Base-by-base conservation (phyloP, 495 filamentous ascomycete genomes). In the Massariosphaeria phaeospora region DNA sequence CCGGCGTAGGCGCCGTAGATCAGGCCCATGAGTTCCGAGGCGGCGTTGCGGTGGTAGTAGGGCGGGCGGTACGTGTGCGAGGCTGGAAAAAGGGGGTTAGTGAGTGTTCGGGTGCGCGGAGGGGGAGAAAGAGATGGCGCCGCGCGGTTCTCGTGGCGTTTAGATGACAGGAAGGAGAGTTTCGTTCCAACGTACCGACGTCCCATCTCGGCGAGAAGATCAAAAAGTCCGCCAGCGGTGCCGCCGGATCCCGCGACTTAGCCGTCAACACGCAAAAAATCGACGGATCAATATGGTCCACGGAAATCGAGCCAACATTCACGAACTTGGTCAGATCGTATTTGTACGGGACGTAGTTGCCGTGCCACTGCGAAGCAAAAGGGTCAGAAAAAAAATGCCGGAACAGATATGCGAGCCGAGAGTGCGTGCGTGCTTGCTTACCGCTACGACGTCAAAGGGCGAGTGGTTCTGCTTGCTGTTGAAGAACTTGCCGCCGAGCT, bases 1-100 rank as follows among this genome's bases (percentile, higher is more conserved):
- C 77, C 80, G 48, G 71, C 73, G 55, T 78, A 78, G 0, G 71
- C 73, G 36, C 78, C 77, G 56, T 79, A 78, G 59, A 79, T 73
- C 7, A 76, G 66, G 26, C 75, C 75, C 72, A 78, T 75, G 27
- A 78, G 63, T 55, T 79, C 76, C 12, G 73, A 71, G 21, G 72
- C 72, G 27, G 66, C 69, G 51, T 76, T 79, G 40, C 75, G 73
- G 58, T 77, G 74, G 59, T 76, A 77, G 66, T 74, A 78, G 9
- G 73, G 74, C 1, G 75, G 73, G 2, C 72, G 70, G 49, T 75
- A 75, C 18, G 75, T 75, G 59, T 77, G 69, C 7, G 71, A 74
- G n/a, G 17, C 26, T 20, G n/a, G n/a, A n/a, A n/a, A n/a, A n/a
- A n/a, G n/a, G n/a, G n/a, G n/a, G n/a, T n/a, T n/a, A n/a, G n/a